Evolutionary conservation across 768 basidiomycete species (phyloP).

Genomic region (Wakefieldia striispora): DNA sequence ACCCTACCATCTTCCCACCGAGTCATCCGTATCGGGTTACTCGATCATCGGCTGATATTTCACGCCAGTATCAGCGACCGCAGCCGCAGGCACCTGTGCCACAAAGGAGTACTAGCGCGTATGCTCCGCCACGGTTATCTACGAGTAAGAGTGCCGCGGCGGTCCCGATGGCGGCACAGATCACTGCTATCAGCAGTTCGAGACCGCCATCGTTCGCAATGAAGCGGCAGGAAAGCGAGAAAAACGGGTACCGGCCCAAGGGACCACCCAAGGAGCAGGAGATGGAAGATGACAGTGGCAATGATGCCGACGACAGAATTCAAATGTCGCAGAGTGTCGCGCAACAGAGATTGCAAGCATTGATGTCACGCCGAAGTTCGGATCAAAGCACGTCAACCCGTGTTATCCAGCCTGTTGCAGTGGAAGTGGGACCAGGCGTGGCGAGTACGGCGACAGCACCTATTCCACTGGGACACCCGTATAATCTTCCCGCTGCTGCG

Average conservation of each 20-base stretch:
- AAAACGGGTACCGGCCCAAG: conserved; percentile 56
- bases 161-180: conserved; percentile 51
- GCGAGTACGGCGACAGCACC: conserved; percentile 43
- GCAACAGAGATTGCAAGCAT: conserved; percentile 59
- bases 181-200: conserved; percentile 38
- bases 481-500: conserved; percentile 65
- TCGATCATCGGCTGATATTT: conserved; percentile 48
- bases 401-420: conserved; percentile 16
- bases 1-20: conserved; percentile 56
- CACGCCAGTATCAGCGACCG: conserved; percentile 21
- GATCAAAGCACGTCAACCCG: conserved; percentile 26
- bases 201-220: conserved; percentile 21
- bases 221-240: conserved; percentile 27
- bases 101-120: conserved; percentile 29
- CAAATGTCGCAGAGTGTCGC: conserved; percentile 67
- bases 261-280: conserved; percentile 64
- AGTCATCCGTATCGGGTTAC: conserved; percentile 58
- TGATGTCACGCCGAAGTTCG: conserved; percentile 47
- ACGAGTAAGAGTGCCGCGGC: conserved; percentile 59
- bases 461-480: conserved; percentile 61
- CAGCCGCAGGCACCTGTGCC: conserved; percentile 21
- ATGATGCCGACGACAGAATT: conserved; percentile 48
- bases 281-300: conserved; percentile 63
- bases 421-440: conserved; percentile 18
- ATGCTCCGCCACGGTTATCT: conserved; percentile 37